Evolutionary conservation across 1,284 basidiomycete genomes (phyloP).

Genomic region (Coniferiporia weirii): DNA sequence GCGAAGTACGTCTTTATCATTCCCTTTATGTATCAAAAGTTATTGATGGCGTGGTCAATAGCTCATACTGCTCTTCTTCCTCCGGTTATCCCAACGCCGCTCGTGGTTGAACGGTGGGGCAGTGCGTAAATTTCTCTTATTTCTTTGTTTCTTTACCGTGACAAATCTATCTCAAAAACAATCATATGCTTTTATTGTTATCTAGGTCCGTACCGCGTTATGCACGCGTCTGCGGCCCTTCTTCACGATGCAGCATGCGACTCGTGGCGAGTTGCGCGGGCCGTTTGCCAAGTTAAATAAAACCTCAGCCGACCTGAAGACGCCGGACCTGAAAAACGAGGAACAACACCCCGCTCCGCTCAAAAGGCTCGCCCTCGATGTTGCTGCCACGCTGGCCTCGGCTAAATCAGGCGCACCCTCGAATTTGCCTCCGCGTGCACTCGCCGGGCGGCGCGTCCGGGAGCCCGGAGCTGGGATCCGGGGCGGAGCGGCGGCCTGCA

Average conservation of each 20-base stretch:
- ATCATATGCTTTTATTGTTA: conserved; percentile 2
- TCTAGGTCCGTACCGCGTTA: conserved; percentile 41
- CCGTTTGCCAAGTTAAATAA: conserved; percentile 65
- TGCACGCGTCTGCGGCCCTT: conserved; percentile 65
- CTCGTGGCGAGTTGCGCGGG: conserved; percentile 62
- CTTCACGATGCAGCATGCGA: conserved; percentile 69
- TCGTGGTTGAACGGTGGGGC: conserved; percentile 37
- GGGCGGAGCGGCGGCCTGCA: conserved; percentile 19
- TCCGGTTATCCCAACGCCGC: conserved; percentile 56
- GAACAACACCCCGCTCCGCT: conserved; percentile 17
- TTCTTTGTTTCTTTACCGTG: too few species aligned
- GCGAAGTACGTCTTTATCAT: conserved; percentile 44
- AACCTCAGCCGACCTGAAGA: conserved; percentile 19
- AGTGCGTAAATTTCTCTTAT: conserved; percentile 31
- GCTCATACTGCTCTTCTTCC: conserved; percentile 58
- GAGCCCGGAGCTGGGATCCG: conserved; percentile 2
- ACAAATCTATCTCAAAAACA: too few species aligned
- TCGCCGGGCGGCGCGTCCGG: conserved; percentile 2
- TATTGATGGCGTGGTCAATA: conserved; percentile 25
- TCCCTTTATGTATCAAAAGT: conserved; percentile 14
- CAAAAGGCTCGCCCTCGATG: conserved; percentile 45
- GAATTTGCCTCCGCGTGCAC: neutral
- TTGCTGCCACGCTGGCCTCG: conserved; percentile 32
- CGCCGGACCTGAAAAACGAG: conserved; percentile 4
- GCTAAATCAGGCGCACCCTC: conserved; percentile 9